Conservation (phyloP, 257 asterid genomes). For the Gardenia jasminoides region DNA sequence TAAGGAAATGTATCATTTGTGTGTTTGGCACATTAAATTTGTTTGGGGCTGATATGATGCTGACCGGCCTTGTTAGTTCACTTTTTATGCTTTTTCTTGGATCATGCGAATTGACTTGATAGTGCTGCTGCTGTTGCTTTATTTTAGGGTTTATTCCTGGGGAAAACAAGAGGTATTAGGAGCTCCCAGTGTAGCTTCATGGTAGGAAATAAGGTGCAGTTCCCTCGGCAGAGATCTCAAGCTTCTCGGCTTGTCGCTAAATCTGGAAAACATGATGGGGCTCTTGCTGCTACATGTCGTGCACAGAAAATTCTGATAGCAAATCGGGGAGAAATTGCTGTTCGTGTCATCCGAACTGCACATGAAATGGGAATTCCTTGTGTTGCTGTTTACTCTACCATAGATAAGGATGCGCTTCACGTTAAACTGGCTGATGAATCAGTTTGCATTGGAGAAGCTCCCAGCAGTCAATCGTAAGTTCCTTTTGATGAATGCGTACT, state of each 20-base stretch:
- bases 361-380: conserved; percentile 99
- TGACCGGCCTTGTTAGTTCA: neutral
- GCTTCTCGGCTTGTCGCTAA: conserved; percentile 42
- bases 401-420: conserved; percentile 95
- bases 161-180: conserved; percentile 51
- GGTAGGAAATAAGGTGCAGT: conserved; percentile 59
- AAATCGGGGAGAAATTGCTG: conserved; percentile 98
- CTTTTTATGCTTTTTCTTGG: neutral
- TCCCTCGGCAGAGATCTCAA: conserved; percentile 53
- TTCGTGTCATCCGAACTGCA: conserved; percentile 94
- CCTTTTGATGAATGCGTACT: neutral
- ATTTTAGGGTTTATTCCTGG: conserved; percentile 62
- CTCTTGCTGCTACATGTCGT: conserved; percentile 62
- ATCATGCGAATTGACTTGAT: conserved; percentile 1
- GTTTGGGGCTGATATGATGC: neutral
- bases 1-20: neutral
- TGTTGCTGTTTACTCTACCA: conserved; percentile 95
- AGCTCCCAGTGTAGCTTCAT: conserved; percentile 83
- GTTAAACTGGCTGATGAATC: conserved; percentile 97
- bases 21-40: neutral
- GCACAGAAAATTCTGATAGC: conserved; percentile 87
- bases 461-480: conserved; percentile 97
- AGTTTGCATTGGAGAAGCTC: conserved; percentile 99
- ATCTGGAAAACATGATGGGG: conserved; percentile 61
- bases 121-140: conserved; percentile 12